Base-by-base conservation (phyloP, 2,329 filamentous ascomycete species). In the Trichothecium roseum region DNA sequence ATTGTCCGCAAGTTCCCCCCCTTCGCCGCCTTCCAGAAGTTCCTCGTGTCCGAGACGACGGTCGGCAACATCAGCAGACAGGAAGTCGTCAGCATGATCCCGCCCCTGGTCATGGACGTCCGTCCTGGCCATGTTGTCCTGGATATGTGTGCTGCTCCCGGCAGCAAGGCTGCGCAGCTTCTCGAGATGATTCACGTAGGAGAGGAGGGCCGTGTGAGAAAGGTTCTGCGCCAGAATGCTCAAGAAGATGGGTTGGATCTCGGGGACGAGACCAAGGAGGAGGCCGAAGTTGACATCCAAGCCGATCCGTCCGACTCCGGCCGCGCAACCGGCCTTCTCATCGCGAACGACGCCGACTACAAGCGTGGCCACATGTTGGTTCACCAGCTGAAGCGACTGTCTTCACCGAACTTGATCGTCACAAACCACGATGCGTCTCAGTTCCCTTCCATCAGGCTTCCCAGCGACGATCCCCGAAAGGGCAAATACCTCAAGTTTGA, bases 71-170 rank as follows among this genome's bases (percentile, higher is more conserved):
- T 98, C 51, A 94, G 84, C 60, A 78, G 91, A 50, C 91, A 98
- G 61, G 91, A 98, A 64, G 82, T 94, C 30, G 91, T 98, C 52
- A 94, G 86, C 66, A 98, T 98, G 91, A 96, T 98, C 43, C 91
- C 91, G 18, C 91, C 91, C 18, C 72, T 96, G 48, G 69, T 96
- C 49, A 83, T 98, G 68, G 88, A 96, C 51, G 71, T 96, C 34
- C 77, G 78, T 47, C 88, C 91, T 4, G 85, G 88, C 36, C 94
- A 95, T 81, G 83, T 81, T 2, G 88, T 95, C 8, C 65, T 98
- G 48, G 91, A 98, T 58, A 80, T 98, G 66, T 98, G 91, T 61
- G 91, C 91, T 40, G 91, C 91, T 1, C 91, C 91, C 2, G 91
- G 91, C 40, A 96, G 89, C 68, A 98, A 98, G 69, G 88, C 91